Evolutionary conservation across 2,329 filamentous ascomycete genomes (phyloP).

Genomic region (Purpureocillium takamizusanense): DNA sequence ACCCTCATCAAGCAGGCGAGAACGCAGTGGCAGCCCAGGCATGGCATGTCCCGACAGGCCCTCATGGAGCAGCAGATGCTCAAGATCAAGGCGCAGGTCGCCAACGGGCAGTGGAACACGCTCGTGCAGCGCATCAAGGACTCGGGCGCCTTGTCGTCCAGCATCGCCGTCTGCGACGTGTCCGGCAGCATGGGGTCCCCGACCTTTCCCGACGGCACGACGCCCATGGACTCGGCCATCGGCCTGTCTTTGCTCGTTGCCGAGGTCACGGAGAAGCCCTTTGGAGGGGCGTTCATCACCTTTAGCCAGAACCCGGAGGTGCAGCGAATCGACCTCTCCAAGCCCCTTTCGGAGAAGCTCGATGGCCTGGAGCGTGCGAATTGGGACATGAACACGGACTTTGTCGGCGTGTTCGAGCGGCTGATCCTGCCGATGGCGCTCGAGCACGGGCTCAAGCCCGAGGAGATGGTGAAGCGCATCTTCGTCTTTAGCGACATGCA

Average conservation of each 20-base stretch:
- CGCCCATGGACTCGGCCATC: conserved; percentile 43
- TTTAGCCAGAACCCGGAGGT: conserved; percentile 35
- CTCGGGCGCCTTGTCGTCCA: conserved; percentile 40
- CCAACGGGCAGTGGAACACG: conserved; percentile 45
- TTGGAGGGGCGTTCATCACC: conserved; percentile 45
- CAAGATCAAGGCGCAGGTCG: conserved; percentile 24
- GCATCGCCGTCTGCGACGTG: conserved; percentile 50
- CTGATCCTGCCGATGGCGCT: conserved; percentile 46
- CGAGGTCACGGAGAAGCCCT: conserved; percentile 42
- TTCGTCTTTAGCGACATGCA: conserved; percentile 57
- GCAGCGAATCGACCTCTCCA: conserved; percentile 26
- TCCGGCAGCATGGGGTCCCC: conserved; percentile 40
- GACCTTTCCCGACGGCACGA: conserved; percentile 32
- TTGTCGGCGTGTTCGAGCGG: conserved; percentile 43
- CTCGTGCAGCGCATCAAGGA: conserved; percentile 49
- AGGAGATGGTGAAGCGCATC: conserved; percentile 52
- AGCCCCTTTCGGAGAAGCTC: conserved; percentile 33
- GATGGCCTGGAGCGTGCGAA: conserved; percentile 13
- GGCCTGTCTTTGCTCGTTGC: conserved; percentile 47
- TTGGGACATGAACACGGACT: conserved; percentile 40
- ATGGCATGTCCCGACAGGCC: not conserved
- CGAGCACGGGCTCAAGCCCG: conserved; percentile 36
- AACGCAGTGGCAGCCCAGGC: too few relatives aligned
- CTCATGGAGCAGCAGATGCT: conserved; percentile 19
- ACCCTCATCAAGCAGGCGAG: conserved; percentile 27